Conservation (phyloP, 805 yeast genomes). For the Ogataea neopini region DNA sequence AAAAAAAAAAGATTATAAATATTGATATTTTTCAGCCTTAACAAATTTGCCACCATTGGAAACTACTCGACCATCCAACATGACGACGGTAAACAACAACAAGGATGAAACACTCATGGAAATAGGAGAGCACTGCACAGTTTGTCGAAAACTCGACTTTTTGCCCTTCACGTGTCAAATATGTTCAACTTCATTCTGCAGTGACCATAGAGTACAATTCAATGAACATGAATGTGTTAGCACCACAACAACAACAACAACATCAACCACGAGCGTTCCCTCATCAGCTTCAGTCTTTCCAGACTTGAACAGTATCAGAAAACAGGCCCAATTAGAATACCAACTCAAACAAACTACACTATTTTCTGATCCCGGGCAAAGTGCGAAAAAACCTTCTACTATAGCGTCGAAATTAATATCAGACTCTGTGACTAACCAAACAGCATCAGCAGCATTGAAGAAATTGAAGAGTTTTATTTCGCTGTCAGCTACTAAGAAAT, state of each 20-base stretch:
- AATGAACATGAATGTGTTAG: slow-evolving; percentile 35
- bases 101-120: slow-evolving; percentile 45
- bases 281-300: slow-evolving; percentile 53
- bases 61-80: no score
- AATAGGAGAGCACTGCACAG: slow-evolving; percentile 57
- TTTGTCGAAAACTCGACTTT: slow-evolving; percentile 56
- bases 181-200: slow-evolving; percentile 45
- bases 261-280: slow-evolving; percentile 30
- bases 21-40: background rate
- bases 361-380: slow-evolving; percentile 12
- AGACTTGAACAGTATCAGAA: slow-evolving; percentile 44
- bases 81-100: slow-evolving; percentile 16
- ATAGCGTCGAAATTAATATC: slow-evolving; percentile 18
- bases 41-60: no score
- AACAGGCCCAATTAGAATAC: slow-evolving; percentile 34
- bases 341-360: slow-evolving; percentile 12
- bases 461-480: slow-evolving; percentile 26
- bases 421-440: slow-evolving; percentile 11
- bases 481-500: slow-evolving; percentile 10
- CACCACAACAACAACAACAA: slow-evolving; percentile 3
- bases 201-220: slow-evolving; percentile 46
- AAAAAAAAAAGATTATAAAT: background rate
- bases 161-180: slow-evolving; percentile 55
- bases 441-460: slow-evolving; percentile 24
- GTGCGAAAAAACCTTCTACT: slow-evolving; percentile 4